Evolutionary conservation across 106 monocot genomes (phyloP).

Genomic region (Triglochin maritima): DNA sequence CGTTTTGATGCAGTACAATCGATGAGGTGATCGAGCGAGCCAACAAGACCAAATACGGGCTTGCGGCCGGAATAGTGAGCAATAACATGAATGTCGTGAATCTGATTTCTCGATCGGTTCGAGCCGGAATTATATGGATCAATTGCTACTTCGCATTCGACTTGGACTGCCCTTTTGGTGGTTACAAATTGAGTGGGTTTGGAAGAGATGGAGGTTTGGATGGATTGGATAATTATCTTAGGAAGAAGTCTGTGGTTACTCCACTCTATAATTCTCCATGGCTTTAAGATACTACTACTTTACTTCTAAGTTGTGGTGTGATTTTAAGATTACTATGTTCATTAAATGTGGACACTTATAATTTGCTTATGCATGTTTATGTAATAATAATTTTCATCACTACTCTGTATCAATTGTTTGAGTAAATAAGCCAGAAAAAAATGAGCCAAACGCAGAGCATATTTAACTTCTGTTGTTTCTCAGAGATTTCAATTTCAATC

Average conservation of each 20-base stretch:
- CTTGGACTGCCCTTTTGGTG: conserved; percentile 31
- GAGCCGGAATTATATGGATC: conserved; percentile 39
- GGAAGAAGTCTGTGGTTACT: conserved; percentile 35
- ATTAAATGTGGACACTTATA: no score
- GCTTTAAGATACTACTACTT: conserved; percentile 13
- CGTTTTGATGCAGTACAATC: background rate
- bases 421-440: no score
- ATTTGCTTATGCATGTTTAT: no score
- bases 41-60: conserved; percentile 32
- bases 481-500: no score
- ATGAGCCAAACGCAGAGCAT: no score
- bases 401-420: no score
- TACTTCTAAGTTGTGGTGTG: no score
- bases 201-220: conserved; percentile 34
- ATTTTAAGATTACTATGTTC: no score
- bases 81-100: conserved; percentile 50
- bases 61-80: conserved; percentile 59
- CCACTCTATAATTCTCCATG: conserved; percentile 46
- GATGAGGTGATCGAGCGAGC: conserved; percentile 25
- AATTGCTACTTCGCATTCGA: conserved; percentile 50
- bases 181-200: conserved; percentile 62
- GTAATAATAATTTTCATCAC: no score
- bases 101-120: conserved; percentile 39
- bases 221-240: conserved; percentile 30
- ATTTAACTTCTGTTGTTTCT: no score